Evolutionary conservation across 768 basidiomycete species (phyloP), one percentile per base, ranked within the genome.

Genomic region (Russula virescens): DNA sequence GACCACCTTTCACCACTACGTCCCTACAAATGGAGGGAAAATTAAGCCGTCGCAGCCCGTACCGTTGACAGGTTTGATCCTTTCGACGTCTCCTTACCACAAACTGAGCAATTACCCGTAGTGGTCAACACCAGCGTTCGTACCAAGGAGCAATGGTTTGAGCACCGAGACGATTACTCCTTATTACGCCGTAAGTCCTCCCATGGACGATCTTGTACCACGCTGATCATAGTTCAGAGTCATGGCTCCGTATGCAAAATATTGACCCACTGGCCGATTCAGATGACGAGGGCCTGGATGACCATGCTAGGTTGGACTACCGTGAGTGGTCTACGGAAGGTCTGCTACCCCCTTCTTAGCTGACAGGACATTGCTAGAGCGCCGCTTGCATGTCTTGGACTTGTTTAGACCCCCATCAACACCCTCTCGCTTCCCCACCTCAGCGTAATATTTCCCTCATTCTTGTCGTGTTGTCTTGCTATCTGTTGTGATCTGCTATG

Each of bases 221-320:
- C 34, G 25, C 63, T 66, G 50, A 66, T 55, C 9, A 14, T 47
- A 21, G 46, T 14, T 23, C 74, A 91, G 89, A 91, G 61, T 88
- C 89, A 8, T 91, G 87, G 88, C 83, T 86, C 68, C 74, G 82
- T 35, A 79, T 84, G 31, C 79, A 78, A 43, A 81, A 80, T 28
- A 78, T 79, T 40, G 88, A 91, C 69, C 86, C 88, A 18, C 75
- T 90, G 18, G 76, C 74, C 14, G 87, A 89, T 74, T 89, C 89
- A 14, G 89, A 91, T 66, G 86, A 87, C 43, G 89, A 91, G 68
- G 73, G 78, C 59, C 76, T 78, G 58, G 86, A 89, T 62, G 83
- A 88, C 60, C 76, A 87, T 66, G 76, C 81, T 50, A 79, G 81
- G 47, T 70, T 78, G 53, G 88, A 91, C 67, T 89, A 89, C 69